Evolutionary conservation across 2,329 filamentous ascomycete species (phyloP), one percentile per base, ranked within the genome.

Genomic region (Aspergillus flavus): DNA sequence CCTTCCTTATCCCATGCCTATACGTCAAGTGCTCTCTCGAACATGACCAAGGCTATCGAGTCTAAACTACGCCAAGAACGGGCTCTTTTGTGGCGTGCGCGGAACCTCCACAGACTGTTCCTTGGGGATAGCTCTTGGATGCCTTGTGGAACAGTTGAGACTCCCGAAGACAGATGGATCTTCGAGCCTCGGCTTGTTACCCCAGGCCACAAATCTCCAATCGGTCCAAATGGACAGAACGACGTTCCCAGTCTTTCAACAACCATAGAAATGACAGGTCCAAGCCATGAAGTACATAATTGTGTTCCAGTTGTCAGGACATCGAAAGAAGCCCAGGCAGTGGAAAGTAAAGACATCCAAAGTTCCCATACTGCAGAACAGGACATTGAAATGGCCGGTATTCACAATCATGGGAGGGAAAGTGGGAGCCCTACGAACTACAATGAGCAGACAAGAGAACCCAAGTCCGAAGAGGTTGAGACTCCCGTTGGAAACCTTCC

Each of bases 111-210:
- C 65, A 81, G 83, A 63, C 81, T 85, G 64, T 83, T 90, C 43
- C 79, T 87, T 54, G 87, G 87, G 11, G 87, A 90, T 69, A 80
- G 83, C 14, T 79, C 81, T 16, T 90, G 86, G 83, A 83, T 86
- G 67, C 86, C 87, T 5, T 83, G 82, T 66, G 85, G 82, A 39
- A 71, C 77, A 41, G 79, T 87, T 23, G 83, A 87, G 64, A 83
- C 82, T 14, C 74, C 77, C 6, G 78, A 82, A 53, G 86, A 87
- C 66, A 76, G 78, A 60, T 76, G 74, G 65, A 75, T 85, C 56
- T 83, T 85, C 73, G 75, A 79, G 61, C 77, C 80, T 23, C 69
- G 70, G 48, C 61, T 68, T 36, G 60, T 61, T 55, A 65, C 68
- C 36, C 68, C 69, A 9, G 64, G 58, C 4, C 57, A 63, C 16